phyloP scores from a whole-genome alignment of 1,284 basidiomycete species.

The Pisolithus thermaeus region DNA sequence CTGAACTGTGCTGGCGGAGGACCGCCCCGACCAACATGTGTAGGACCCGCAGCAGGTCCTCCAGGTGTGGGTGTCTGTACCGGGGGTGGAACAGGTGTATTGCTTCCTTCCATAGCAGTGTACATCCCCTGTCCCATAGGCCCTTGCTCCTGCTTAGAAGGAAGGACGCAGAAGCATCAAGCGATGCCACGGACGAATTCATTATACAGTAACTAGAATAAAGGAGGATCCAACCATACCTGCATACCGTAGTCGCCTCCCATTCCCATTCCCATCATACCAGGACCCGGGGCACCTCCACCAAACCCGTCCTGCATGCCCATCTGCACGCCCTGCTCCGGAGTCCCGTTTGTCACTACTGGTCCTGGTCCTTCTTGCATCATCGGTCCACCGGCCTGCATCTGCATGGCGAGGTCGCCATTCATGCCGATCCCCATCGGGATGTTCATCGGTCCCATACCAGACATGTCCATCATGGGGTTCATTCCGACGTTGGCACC shows the following conservation, averaged over 20 bases:
- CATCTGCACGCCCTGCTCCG: conserved; percentile 39
- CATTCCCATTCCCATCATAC: conserved; percentile 54
- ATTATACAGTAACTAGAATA: conserved; percentile 35
- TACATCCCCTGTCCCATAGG: conserved; percentile 53
- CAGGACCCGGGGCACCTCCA: conserved; percentile 34
- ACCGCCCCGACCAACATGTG: conserved; percentile 38
- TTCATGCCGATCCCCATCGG: conserved; percentile 43
- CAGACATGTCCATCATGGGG: conserved; percentile 39
- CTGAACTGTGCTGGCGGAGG: conserved; percentile 49
- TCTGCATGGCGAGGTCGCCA: conserved; percentile 41
- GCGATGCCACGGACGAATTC: conserved; percentile 27
- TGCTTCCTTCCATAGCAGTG: conserved; percentile 43
- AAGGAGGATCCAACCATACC: conserved; percentile 39
- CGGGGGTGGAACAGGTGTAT: conserved; percentile 30
- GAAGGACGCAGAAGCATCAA: conserved; percentile 13
- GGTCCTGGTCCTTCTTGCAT: conserved; percentile 38
- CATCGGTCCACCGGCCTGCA: conserved; percentile 35
- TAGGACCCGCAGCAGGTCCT: conserved; percentile 29
- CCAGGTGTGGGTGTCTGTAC: conserved; percentile 27
- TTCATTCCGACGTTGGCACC: conserved; percentile 33
- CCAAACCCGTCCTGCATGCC: conserved; percentile 44
- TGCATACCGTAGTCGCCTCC: conserved; percentile 53
- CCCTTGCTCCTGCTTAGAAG: conserved; percentile 32
- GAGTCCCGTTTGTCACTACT: conserved; percentile 32
- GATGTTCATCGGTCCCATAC: conserved; percentile 55